Evolutionary conservation across 306 rosid species (phyloP), one percentile per base, ranked within the genome.

Genomic region (Adenanthera pavonina): DNA sequence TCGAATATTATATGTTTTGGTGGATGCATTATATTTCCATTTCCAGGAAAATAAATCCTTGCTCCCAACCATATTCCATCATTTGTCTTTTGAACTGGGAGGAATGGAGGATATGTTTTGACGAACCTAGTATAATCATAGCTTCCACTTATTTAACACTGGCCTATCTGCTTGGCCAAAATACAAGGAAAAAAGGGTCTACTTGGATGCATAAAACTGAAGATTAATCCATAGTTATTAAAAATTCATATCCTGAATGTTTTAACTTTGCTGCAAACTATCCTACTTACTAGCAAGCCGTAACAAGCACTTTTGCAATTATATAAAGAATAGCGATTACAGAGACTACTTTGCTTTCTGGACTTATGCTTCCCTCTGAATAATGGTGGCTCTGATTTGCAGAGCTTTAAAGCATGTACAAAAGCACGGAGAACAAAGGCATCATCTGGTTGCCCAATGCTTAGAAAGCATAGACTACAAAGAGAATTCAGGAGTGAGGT

Each of bases 371-470:
- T 65, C 83, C 84, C 38, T 69, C 77, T 25, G 49, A 80, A 84
- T 83, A 82, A 86, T 60, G 80, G 46, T 74, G 30, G 38, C 41
- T 68, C 77, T 76, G 75, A 78, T 64, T 86, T 87, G 83, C 91
- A 95, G 99, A 89, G 81, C 82, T 56, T 85, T 69, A 92, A 74
- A 82, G 89, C 85, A 62, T 90, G 89, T 66, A 87, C 89, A 77
- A 80, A 89, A 83, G 59, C 74, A 66, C 84, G 78, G 78, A 91
- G 91, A 88, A 88, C 91, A 78, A 93, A 90, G 89, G 94, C 93
- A 74, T 78, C 86, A n/a, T 90, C 90, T 67, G 98, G 99, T 14
- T 95, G 98, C 77, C 97, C 93, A 52, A 93, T 93, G 99, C 99
- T 95, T 82, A 74, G 85, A 75, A 95, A 95, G 77, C 91, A 78